These are phyloP conservation scores for Diaporthe citrichinensis DNA, from an alignment of 2,329 filamentous ascomycete species.

Conservation along the genomic window DNA sequence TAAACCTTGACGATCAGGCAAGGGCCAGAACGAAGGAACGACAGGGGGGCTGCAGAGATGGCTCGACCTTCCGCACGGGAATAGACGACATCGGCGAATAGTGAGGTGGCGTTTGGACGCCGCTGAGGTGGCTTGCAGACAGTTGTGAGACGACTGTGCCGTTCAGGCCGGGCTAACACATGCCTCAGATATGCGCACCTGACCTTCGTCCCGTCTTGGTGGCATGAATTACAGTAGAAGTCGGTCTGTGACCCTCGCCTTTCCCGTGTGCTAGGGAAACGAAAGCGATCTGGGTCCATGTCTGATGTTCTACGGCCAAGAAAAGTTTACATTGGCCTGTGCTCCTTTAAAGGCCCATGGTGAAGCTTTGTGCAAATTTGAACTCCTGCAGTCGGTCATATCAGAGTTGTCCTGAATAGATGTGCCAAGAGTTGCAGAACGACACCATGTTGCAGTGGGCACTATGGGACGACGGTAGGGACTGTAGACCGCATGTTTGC, in stretches of 20 bases:
- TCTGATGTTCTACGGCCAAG: neutral
- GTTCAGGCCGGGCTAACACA: slow-evolving; percentile 29
- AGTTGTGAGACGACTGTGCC: slow-evolving; percentile 38
- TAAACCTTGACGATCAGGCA: slow-evolving; percentile 15
- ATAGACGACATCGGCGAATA: slow-evolving; percentile 28
- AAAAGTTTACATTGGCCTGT: neutral
- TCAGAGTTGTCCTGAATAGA: neutral
- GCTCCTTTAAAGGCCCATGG: neutral
- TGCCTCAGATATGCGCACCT: slow-evolving; percentile 37
- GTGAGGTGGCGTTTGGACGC: slow-evolving; percentile 9
- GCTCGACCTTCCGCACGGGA: slow-evolving; percentile 28
- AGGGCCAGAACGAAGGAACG: slow-evolving; percentile 10
- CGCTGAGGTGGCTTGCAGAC: slow-evolving; percentile 39
- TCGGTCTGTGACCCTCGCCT: neutral
- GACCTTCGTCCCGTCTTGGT: slow-evolving; percentile 35
- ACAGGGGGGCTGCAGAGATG: slow-evolving; percentile 14
- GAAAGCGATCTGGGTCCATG: neutral
- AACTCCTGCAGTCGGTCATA: neutral
- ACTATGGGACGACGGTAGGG: slow-evolving; percentile 30
- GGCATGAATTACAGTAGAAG: slow-evolving; percentile 27
- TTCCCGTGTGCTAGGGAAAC: neutral
- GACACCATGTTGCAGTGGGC: slow-evolving; percentile 28
- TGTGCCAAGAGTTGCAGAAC: slow-evolving; percentile 32
- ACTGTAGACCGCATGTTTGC: slow-evolving; percentile 36
- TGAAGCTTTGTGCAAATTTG: slow-evolving; percentile 8